These are phyloP conservation scores for Colletotrichum sublineola DNA, from an alignment of 2,329 filamentous ascomycete genomes.

Conservation along the genomic window DNA sequence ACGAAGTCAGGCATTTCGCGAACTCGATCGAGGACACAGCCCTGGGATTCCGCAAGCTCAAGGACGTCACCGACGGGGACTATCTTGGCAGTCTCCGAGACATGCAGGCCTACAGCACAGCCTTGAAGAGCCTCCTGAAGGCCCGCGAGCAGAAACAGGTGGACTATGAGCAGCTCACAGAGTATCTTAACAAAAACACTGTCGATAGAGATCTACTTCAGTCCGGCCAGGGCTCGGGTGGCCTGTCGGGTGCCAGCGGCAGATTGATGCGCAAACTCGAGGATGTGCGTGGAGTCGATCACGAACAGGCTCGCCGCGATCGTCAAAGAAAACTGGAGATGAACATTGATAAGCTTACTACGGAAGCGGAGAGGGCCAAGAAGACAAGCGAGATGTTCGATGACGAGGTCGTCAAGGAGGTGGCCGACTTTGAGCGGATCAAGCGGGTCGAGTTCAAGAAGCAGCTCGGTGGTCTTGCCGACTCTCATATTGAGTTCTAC, in stretches of 20 bases:
- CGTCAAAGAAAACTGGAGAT: conserved; percentile 91
- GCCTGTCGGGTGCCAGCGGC: conserved; percentile 81
- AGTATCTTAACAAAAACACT: conserved; percentile 93
- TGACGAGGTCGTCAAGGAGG: conserved; percentile 94
- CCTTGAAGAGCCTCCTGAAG: conserved; percentile 89
- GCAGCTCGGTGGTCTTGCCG: conserved; percentile 85
- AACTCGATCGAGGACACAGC: conserved; percentile 87
- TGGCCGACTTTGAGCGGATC: conserved; percentile 94
- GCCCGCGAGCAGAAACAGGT: conserved; percentile 97
- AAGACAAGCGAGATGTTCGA: conserved; percentile 93
- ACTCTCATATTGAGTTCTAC: conserved; percentile 91
- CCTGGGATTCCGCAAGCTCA: conserved; percentile 81
- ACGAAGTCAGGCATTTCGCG: conserved; percentile 86
- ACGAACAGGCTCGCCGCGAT: conserved; percentile 90
- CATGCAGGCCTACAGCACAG: conserved; percentile 94
- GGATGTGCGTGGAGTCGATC: conserved; percentile 95
- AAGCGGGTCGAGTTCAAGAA: conserved; percentile 93
- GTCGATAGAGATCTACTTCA: conserved; percentile 85
- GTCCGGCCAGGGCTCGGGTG: conserved; percentile 67
- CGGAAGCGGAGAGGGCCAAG: conserved; percentile 89
- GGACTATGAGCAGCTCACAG: conserved; percentile 94
- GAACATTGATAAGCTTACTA: conserved; percentile 90
- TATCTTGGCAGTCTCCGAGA: conserved; percentile 93
- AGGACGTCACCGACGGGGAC: conserved; percentile 94
- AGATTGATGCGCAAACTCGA: conserved; percentile 96